phyloP scores from a whole-genome alignment of 2,329 filamentous ascomycete species.

The Huntiella bhutanensis region DNA sequence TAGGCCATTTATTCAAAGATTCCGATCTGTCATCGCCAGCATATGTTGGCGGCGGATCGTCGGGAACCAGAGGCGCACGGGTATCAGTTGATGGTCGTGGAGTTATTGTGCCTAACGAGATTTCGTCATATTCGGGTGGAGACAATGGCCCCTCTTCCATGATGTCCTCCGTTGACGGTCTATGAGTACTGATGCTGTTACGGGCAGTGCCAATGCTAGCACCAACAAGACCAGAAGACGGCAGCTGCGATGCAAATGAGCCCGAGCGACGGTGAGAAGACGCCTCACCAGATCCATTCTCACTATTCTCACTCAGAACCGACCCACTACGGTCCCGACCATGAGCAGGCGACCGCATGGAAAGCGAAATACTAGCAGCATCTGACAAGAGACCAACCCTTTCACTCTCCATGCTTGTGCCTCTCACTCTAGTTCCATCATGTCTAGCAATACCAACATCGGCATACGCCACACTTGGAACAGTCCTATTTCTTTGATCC shows the following conservation, averaged over 20 bases:
- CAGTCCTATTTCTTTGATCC: constrained; percentile 40
- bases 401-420: constrained; percentile 56
- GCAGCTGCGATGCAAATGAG: constrained; percentile 16
- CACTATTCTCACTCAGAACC: constrained; percentile 33
- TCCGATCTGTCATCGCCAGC: constrained; percentile 16
- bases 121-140: constrained; percentile 9
- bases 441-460: constrained; percentile 58
- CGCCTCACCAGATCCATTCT: constrained; percentile 17
- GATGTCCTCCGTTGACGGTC: background rate
- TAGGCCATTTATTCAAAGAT: background rate
- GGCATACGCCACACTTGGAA: constrained; percentile 59
- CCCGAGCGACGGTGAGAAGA: constrained; percentile 17
- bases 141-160: background rate
- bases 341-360: constrained; percentile 18
- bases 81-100: constrained; percentile 11
- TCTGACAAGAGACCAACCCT: constrained; percentile 51
- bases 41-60: constrained; percentile 31
- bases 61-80: constrained; percentile 22
- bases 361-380: constrained; percentile 41
- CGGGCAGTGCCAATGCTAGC: background rate
- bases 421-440: constrained; percentile 57
- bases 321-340: constrained; percentile 33
- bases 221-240: background rate
- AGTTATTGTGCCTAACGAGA: constrained; percentile 12
- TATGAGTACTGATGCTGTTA: constrained; percentile 3